Base-by-base conservation (phyloP, 140 eudicot genomes). In the Cichorium intybus region DNA sequence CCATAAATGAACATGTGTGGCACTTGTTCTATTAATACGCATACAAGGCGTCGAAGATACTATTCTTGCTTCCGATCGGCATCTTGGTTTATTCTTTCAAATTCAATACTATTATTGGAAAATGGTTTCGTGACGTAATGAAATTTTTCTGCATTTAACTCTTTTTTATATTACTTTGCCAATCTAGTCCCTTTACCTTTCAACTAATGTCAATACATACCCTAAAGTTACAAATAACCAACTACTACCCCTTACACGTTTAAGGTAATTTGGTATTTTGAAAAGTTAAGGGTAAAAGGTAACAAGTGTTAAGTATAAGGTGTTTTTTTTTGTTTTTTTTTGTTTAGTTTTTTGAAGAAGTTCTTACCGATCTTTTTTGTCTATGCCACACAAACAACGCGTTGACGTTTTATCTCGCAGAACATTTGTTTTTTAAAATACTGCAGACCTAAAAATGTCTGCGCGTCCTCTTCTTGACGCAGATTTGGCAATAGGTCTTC, bases 91-190 rank as follows among this genome's bases (percentile, higher is more conserved):
- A 55, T 55, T 55, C 60, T 55, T 55, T 55, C 12, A 27, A 14
- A 26, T 55, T 24, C 37, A 28, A 68, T 18, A 68, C 46, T 15
- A 51, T 51, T 43, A 14, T 15, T 7, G 12, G 7, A 37, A 68
- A 45, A 20, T 55, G 74, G 65, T 68, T 56, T 68, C 56, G 74
- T 68, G 74, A 68, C 74, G 65, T 68, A 10, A 68, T 68, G 65
- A 39, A 68, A 41, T 26, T 68, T 54, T 39, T 17, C 47, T 64
- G 39, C 64, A 67, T 67, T 67, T 57, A 53, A 34, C 23, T 55
- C 34, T 5, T 10, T 56, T 24, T 55, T 24, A 26, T 68, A 68
- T 35, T 68, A 35, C 23, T 41, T 56, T 43, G 16, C 27, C 7
- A 10, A 12, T 34, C 21, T 7, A 43, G 16, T 14, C 35, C 73